phyloP scores from a whole-genome alignment of 2,329 filamentous ascomycete genomes.

The Paracamarosporium sp. region DNA sequence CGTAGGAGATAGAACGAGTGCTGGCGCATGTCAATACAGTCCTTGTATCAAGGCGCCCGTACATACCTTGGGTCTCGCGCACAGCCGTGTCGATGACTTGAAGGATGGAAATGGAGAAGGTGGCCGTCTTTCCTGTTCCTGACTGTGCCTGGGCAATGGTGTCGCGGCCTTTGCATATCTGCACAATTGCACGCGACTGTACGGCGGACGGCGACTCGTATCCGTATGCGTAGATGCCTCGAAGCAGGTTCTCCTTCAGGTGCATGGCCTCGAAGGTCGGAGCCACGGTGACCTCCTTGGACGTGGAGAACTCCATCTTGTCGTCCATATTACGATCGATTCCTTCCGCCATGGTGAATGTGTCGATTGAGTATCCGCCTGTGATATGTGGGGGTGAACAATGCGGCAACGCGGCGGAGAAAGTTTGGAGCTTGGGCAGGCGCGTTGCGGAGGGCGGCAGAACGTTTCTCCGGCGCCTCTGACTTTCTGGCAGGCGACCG shows the following conservation, averaged over 20 bases:
- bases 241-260: conserved; percentile 94
- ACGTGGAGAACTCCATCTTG: conserved; percentile 97
- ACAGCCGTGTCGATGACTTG: conserved; percentile 95
- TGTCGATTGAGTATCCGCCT: background rate
- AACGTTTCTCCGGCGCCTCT: conserved; percentile 21
- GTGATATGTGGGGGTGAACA: conserved; percentile 9
- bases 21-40: conserved; percentile 49
- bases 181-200: conserved; percentile 96
- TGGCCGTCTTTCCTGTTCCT: conserved; percentile 95
- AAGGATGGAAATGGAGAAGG: conserved; percentile 94
- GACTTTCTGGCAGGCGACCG: conserved; percentile 18
- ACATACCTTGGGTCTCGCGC: conserved; percentile 78
- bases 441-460: conserved; percentile 17
- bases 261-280: conserved; percentile 81
- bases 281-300: conserved; percentile 95
- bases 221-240: conserved; percentile 97
- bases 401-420: conserved; percentile 20
- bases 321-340: conserved; percentile 94
- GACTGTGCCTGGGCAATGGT: conserved; percentile 98
- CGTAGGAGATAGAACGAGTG: conserved; percentile 92
- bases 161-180: conserved; percentile 98
- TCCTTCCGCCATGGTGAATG: conserved; percentile 80
- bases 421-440: conserved; percentile 31
- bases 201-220: conserved; percentile 98
- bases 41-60: background rate